Conservation (phyloP, 306 rosid genomes). For the Cicer judaicum region DNA sequence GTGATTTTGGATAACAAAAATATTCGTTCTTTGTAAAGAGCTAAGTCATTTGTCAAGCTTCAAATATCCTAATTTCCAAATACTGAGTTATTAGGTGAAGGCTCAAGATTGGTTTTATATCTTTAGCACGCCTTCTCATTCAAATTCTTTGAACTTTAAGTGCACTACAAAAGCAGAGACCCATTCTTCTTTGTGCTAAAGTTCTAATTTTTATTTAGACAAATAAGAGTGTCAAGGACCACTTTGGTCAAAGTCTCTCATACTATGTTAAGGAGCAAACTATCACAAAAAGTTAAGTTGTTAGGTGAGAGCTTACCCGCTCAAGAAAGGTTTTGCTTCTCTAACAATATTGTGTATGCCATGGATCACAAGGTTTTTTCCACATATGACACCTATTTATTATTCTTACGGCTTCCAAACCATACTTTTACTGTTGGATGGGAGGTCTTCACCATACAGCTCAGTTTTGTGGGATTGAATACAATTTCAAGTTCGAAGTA, state of each 20-base stretch:
- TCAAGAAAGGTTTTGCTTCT: not conserved
- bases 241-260: not conserved
- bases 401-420: not conserved
- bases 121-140: not conserved
- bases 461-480: too few relatives aligned
- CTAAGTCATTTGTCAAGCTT: not conserved
- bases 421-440: not conserved
- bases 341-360: slow-evolving; percentile 1
- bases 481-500: too few relatives aligned
- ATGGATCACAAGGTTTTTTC: slow-evolving; percentile 2
- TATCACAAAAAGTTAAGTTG: not conserved
- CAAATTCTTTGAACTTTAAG: not conserved
- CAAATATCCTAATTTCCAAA: slow-evolving; percentile 26
- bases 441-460: too few relatives aligned
- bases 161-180: not conserved
- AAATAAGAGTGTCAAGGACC: not conserved
- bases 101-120: slow-evolving; percentile 10
- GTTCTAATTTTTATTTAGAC: slow-evolving; percentile 10
- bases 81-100: not conserved
- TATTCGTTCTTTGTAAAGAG: slow-evolving; percentile 19
- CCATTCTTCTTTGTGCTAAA: not conserved
- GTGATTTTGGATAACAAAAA: not conserved
- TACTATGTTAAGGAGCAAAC: not conserved
- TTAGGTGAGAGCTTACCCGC: not conserved
- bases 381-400: not conserved